Evolutionary conservation across 139 green algal species (phyloP).

Genomic region (Nannochloris sp.): DNA sequence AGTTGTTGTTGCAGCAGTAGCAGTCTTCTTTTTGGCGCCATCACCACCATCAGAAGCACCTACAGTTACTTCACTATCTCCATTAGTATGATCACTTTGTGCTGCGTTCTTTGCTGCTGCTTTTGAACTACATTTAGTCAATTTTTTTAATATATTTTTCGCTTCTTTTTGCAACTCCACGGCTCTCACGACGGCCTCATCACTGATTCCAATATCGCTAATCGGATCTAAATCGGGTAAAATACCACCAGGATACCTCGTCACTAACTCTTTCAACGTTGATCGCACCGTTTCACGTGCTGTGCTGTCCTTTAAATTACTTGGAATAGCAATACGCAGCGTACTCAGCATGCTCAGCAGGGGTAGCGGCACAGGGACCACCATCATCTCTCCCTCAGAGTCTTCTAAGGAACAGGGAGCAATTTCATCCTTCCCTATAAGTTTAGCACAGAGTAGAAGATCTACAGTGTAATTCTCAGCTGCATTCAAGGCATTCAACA

Average conservation of each 20-base stretch:
- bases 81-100: no score
- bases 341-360: slow-evolving; percentile 54
- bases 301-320: slow-evolving; percentile 60
- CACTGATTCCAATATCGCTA: slow-evolving; percentile 75
- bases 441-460: slow-evolving; percentile 43
- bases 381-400: slow-evolving; percentile 44
- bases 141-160: no score
- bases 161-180: not conserved
- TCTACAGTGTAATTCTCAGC: slow-evolving; percentile 52
- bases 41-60: no score
- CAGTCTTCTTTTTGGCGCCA: no score
- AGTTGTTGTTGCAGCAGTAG: no score
- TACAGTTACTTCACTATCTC: no score
- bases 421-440: not conserved
- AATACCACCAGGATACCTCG: slow-evolving; percentile 28
- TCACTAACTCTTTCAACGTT: slow-evolving; percentile 41
- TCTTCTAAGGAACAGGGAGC: not conserved
- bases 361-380: slow-evolving; percentile 68
- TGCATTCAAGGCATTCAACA: no score
- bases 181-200: slow-evolving; percentile 8
- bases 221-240: slow-evolving; percentile 75
- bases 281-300: slow-evolving; percentile 40
- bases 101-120: no score
- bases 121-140: no score
- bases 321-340: slow-evolving; percentile 71